Conservation (phyloP, 75 land plant genomes). For the Picea glauca region DNA sequence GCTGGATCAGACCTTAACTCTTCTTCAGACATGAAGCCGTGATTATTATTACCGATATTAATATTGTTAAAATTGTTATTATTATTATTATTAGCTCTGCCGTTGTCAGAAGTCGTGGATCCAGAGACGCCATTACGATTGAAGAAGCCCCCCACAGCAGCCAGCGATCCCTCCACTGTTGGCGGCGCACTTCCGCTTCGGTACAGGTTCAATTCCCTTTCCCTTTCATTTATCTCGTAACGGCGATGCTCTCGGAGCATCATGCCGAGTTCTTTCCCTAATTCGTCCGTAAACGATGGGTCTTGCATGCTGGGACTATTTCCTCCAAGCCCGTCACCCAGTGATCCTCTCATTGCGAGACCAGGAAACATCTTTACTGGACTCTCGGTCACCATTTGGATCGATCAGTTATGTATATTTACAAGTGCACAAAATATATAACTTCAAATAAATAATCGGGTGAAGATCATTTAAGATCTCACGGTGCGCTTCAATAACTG, state of each 20-base stretch:
- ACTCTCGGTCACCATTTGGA: constrained; percentile 46
- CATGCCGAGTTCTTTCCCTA: constrained; percentile 53
- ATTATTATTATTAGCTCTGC: not conserved
- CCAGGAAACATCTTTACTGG: constrained; percentile 51
- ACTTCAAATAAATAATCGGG: too few species aligned
- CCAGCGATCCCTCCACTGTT: constrained; percentile 85
- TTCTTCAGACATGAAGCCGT: constrained; percentile 55
- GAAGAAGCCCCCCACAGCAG: constrained; percentile 64
- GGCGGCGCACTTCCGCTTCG: constrained; percentile 98
- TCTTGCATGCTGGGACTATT: constrained; percentile 21
- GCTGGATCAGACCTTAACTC: constrained; percentile 84
- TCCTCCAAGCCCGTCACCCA: constrained; percentile 11
- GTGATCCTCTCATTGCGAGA: constrained; percentile 32
- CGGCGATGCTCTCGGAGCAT: constrained; percentile 58
- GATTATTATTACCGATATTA: constrained; percentile 13
- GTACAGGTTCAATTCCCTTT: constrained; percentile 54
- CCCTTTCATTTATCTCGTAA: constrained; percentile 38
- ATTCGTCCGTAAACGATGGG: constrained; percentile 27
- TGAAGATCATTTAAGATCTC: too few species aligned
- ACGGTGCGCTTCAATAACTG: too few species aligned
- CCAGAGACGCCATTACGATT: not conserved
- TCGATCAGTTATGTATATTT: too few species aligned
- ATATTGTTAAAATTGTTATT: not conserved
- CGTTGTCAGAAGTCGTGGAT: not conserved
- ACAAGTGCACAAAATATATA: too few species aligned